These are phyloP conservation scores for Thamnidium elegans DNA, from an alignment of 192 early-diverging fungal genomes.

Conservation along the genomic window DNA sequence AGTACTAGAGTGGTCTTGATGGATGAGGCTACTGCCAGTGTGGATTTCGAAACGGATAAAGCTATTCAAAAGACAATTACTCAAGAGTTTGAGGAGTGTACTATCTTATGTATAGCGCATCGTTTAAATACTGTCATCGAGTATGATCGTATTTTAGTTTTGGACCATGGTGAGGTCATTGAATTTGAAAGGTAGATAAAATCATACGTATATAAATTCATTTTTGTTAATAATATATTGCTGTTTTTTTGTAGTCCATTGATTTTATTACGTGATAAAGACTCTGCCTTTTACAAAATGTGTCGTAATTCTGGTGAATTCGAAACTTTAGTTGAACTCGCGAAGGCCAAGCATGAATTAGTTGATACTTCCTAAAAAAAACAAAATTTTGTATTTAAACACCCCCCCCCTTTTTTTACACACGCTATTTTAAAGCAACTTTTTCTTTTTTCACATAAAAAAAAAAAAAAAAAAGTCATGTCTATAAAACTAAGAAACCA, in stretches of 20 bases:
- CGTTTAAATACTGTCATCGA: slow-evolving; percentile 52
- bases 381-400: too few species aligned
- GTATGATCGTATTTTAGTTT: slow-evolving; percentile 71
- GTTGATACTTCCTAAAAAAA: neutral
- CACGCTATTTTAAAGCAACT: too few species aligned
- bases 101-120: slow-evolving; percentile 64
- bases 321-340: slow-evolving; percentile 60
- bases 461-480: too few species aligned
- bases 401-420: too few species aligned
- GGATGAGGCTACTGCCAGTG: slow-evolving; percentile 54
- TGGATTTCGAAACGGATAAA: slow-evolving; percentile 57
- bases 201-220: neutral
- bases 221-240: neutral
- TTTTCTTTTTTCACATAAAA: too few species aligned
- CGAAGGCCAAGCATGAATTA: slow-evolving; percentile 34
- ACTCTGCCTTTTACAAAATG: slow-evolving; percentile 67
- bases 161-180: slow-evolving; percentile 71
- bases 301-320: slow-evolving; percentile 80
- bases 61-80: slow-evolving; percentile 53
- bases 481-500: too few species aligned
- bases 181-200: slow-evolving; percentile 68
- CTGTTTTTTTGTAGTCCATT: slow-evolving; percentile 54
- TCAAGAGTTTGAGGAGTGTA: slow-evolving; percentile 51
- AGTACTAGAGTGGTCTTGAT: slow-evolving; percentile 44
- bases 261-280: slow-evolving; percentile 55